These are phyloP conservation scores for Fallopia convolvulus DNA, from an alignment of 148 eudicot species.

Conservation along the genomic window DNA sequence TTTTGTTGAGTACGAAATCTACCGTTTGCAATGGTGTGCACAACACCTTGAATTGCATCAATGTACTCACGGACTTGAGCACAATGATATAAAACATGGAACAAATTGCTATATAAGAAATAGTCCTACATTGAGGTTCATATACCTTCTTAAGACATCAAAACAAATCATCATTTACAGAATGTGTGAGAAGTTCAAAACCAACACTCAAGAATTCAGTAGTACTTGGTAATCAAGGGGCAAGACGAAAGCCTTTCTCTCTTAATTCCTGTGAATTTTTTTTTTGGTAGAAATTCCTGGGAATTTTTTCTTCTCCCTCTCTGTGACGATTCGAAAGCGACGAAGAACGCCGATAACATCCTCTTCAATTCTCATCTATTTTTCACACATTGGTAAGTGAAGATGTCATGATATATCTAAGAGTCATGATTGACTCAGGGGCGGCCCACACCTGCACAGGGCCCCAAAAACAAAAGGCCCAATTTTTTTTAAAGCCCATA, in stretches of 20 bases:
- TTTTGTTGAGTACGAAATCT: neutral
- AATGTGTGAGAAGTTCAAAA: neutral
- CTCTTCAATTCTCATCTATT: no score
- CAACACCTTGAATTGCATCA: neutral
- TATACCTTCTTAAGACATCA: neutral
- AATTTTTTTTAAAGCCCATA: no score
- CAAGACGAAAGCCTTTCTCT: neutral
- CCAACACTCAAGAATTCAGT: neutral
- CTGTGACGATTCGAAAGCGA: no score
- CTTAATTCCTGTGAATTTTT: neutral
- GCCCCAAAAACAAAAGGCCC: no score
- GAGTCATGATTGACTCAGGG: no score
- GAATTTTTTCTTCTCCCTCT: no score
- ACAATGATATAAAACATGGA: neutral
- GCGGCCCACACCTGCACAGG: no score
- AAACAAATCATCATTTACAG: neutral
- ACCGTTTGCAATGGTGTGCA: neutral
- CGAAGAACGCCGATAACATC: no score
- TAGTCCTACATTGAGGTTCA: neutral
- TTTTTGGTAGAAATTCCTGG: neutral
- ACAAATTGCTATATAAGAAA: neutral
- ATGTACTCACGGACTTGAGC: neutral
- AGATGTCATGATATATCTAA: no score
- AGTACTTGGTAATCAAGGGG: neutral
- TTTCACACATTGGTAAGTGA: no score